Evolutionary conservation across 441 rosid species (phyloP), one percentile per base, ranked within the genome.

Genomic region (Pelargonium australe): DNA sequence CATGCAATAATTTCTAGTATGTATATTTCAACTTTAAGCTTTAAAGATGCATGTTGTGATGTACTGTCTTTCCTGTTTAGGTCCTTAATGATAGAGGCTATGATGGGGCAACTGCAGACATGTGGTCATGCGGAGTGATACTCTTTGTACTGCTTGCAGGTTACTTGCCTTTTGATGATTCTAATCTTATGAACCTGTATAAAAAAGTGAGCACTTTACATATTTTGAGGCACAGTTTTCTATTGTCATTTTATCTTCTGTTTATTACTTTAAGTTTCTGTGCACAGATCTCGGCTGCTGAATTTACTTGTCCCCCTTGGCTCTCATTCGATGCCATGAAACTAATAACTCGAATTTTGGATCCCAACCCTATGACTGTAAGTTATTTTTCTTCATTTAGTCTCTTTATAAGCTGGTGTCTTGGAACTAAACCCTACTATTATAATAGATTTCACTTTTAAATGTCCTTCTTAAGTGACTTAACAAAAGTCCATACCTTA

Each of bases 81-180:
- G 99, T 94, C 76, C 95, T 94, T 65, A 87, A 91, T 76, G 99
- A 94, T 70, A 78, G 89, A 82, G 99, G 99, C 77, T 94, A 94
- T 14, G 97, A 94, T 73, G 97, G 99, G 51, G 90, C 95, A 72
- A 89, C 91, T 4, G 99, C 99, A 10, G 99, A 94, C 75, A 70
- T 89, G 84, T 94, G 99, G 97, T 94, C 99, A 47, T 91, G 99
- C 69, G 99, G 97, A 72, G 99, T 94, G 70, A 91, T 94, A 77
- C 99, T 94, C 74, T 94, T 88, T 86, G 99, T 94, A 57, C 76
- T 94, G 82, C 95, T 94, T 72, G 97, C 97, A 72, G 97, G 98
- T 74, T 94, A 94, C 85, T 91, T 94, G 84, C 99, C 97, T 82
- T 94, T 94, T 11, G 99, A 94, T 79, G 97, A 94, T 83, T 64